Evolutionary conservation across 2,329 filamentous ascomycete species (phyloP).

Genomic region (Chaetothyriales sp.): DNA sequence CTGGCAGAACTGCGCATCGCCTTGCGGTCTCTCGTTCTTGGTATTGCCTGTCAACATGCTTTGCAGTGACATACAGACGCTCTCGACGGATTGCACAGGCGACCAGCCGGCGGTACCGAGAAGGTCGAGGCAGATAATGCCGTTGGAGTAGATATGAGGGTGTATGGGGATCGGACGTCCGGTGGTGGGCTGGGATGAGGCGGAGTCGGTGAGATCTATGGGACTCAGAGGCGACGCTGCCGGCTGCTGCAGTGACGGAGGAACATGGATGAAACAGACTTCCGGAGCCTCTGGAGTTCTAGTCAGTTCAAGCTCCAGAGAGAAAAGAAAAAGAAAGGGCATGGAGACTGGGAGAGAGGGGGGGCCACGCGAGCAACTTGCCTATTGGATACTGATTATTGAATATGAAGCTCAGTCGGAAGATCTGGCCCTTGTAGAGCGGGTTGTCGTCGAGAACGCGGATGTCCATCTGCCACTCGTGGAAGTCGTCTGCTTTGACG

Average conservation of each 20-base stretch:
- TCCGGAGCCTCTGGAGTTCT: conserved; percentile 67
- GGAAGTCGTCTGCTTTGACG: conserved; percentile 64
- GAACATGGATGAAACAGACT: conserved; percentile 64
- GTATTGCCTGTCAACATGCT: conserved; percentile 95
- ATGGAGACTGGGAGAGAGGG: no score
- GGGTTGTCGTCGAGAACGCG: conserved; percentile 80
- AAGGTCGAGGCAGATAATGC: conserved; percentile 93
- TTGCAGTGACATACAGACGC: conserved; percentile 90
- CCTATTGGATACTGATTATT: conserved; percentile 76
- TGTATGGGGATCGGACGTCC: conserved; percentile 72
- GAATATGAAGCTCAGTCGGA: conserved; percentile 78
- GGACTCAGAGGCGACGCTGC: conserved; percentile 5
- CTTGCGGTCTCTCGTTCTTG: conserved; percentile 77
- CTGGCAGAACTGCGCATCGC: conserved; percentile 74
- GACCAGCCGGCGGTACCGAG: conserved; percentile 82
- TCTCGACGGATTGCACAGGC: conserved; percentile 92
- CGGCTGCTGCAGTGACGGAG: conserved; percentile 20
- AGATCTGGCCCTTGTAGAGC: conserved; percentile 64
- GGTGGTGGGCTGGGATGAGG: conserved; percentile 23
- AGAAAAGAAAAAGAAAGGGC: no score
- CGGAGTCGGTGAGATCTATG: conserved; percentile 4
- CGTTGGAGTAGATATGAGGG: conserved; percentile 95
- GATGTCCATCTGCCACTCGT: conserved; percentile 89
- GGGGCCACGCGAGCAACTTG: conserved; percentile 27
- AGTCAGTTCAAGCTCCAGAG: not conserved